These are phyloP conservation scores for Trametes pubescens DNA, from an alignment of 1,284 basidiomycete genomes.

Conservation along the genomic window DNA sequence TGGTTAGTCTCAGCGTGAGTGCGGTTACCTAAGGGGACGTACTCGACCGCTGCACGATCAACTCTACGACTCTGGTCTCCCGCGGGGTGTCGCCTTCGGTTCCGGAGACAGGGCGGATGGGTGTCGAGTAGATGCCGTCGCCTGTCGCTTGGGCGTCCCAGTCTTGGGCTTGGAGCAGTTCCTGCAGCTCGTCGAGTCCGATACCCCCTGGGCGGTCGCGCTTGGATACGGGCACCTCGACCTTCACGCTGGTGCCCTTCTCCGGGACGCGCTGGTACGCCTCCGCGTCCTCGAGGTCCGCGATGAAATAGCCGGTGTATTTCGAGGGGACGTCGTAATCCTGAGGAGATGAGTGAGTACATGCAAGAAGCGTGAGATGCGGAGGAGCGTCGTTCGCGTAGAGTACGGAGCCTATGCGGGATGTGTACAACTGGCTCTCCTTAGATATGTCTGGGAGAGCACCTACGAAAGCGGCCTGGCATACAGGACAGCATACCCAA, in stretches of 20 bases:
- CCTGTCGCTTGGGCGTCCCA: slow-evolving; percentile 12
- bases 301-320: slow-evolving; percentile 52
- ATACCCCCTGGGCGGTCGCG: slow-evolving; percentile 41
- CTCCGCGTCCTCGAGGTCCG: slow-evolving; percentile 53
- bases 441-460: no score
- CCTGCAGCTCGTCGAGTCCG: slow-evolving; percentile 45
- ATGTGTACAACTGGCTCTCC: no score
- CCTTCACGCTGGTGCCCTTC: slow-evolving; percentile 26
- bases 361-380: background rate
- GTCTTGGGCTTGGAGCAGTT: slow-evolving; percentile 29
- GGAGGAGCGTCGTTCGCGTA: background rate
- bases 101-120: slow-evolving; percentile 3
- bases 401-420: no score
- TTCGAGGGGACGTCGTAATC: slow-evolving; percentile 52
- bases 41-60: slow-evolving; percentile 36
- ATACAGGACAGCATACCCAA: no score
- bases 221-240: slow-evolving; percentile 34
- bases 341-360: slow-evolving; percentile 40
- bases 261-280: slow-evolving; percentile 48
- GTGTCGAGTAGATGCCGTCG: slow-evolving; percentile 16
- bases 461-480: no score
- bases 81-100: background rate
- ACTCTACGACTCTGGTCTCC: slow-evolving; percentile 29
- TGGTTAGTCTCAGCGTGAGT: background rate
- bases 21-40: slow-evolving; percentile 8